These are phyloP conservation scores for Arachis stenosperma DNA, from an alignment of 306 rosid species.

Conservation along the genomic window DNA sequence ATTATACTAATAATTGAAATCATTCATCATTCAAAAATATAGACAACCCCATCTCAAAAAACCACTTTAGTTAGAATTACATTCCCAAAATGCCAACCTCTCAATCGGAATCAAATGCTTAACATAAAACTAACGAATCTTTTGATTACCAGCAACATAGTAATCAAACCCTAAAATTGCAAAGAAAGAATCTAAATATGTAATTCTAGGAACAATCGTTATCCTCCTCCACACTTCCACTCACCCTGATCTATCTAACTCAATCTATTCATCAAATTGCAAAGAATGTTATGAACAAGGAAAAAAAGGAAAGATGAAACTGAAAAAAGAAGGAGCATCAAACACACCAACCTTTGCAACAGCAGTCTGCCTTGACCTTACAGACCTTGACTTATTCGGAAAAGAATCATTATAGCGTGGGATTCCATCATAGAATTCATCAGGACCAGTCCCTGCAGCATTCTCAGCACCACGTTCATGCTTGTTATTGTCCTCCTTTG, in stretches of 20 bases:
- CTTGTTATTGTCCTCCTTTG: slow-evolving; percentile 27
- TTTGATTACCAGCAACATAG: slow-evolving; percentile 28
- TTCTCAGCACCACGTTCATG: slow-evolving; percentile 29
- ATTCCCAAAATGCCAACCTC: slow-evolving; percentile 21
- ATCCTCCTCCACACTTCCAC: slow-evolving; percentile 13
- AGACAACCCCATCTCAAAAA: slow-evolving; percentile 15
- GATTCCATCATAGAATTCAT: slow-evolving; percentile 83
- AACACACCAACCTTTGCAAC: slow-evolving; percentile 69
- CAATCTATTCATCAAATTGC: slow-evolving; percentile 24
- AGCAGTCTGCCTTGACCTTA: slow-evolving; percentile 63
- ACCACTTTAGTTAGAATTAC: slow-evolving; percentile 2
- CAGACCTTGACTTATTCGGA: slow-evolving; percentile 68
- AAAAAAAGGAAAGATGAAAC: slow-evolving; percentile 22
- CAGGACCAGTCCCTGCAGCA: slow-evolving; percentile 30
- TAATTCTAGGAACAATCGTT: slow-evolving; percentile 8
- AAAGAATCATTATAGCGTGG: slow-evolving; percentile 61
- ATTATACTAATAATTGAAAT: slow-evolving; percentile 10
- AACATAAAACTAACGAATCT: slow-evolving; percentile 26
- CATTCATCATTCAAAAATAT: slow-evolving; percentile 17
- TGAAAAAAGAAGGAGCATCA: slow-evolving; percentile 12
- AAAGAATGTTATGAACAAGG: background rate
- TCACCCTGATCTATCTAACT: slow-evolving; percentile 30
- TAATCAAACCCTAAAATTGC: slow-evolving; percentile 16
- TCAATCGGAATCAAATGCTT: slow-evolving; percentile 11
- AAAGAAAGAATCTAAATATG: slow-evolving; percentile 2